A percentile compares a stretch with the other conserved stretches of the same genome.
phyloP scores from a whole-genome alignment of 2,329 filamentous ascomycete genomes.

The Alternaria dauci region DNA sequence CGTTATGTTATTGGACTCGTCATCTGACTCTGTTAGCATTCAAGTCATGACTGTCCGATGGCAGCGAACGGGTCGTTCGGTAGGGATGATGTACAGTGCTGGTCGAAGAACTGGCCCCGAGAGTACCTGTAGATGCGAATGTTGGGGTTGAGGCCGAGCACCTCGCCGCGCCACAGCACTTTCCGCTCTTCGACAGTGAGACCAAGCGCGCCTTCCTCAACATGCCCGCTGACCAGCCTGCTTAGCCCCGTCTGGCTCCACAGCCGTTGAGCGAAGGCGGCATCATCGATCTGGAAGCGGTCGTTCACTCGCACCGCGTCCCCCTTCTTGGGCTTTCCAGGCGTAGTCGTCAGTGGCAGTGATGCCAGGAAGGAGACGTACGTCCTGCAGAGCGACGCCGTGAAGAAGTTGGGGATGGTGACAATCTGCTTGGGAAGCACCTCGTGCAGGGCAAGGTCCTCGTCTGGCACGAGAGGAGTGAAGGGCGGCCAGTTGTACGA shows the following conservation, averaged over 20 bases:
- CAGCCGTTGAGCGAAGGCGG: conserved; percentile 73
- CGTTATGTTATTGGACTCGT: conserved; percentile 80
- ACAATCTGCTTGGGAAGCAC: conserved; percentile 73
- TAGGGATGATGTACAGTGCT: conserved; percentile 75
- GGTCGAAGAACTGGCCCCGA: conserved; percentile 88
- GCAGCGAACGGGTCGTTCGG: too few relatives aligned
- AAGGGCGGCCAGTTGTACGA: conserved; percentile 75
- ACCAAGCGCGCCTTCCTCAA: conserved; percentile 45
- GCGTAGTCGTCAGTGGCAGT: conserved; percentile 78
- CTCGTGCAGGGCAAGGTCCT: conserved; percentile 68
- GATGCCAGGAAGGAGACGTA: conserved; percentile 77
- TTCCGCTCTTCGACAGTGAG: conserved; percentile 43
- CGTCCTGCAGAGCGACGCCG: conserved; percentile 74
- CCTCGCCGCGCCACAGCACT: conserved; percentile 76
- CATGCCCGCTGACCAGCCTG: conserved; percentile 59
- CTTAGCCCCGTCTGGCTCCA: conserved; percentile 81
- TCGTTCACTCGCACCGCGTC: conserved; percentile 89
- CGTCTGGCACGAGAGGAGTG: conserved; percentile 71
- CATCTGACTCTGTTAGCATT: conserved; percentile 61
- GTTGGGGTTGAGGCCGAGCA: conserved; percentile 85
- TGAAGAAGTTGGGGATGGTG: conserved; percentile 77
- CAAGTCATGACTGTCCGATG: not conserved
- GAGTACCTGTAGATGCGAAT: conserved; percentile 89
- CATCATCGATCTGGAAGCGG: conserved; percentile 82
- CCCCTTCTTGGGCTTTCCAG: conserved; percentile 78